Conservation (phyloP, 148 eudicot genomes). For the Spergularia bocconei region DNA sequence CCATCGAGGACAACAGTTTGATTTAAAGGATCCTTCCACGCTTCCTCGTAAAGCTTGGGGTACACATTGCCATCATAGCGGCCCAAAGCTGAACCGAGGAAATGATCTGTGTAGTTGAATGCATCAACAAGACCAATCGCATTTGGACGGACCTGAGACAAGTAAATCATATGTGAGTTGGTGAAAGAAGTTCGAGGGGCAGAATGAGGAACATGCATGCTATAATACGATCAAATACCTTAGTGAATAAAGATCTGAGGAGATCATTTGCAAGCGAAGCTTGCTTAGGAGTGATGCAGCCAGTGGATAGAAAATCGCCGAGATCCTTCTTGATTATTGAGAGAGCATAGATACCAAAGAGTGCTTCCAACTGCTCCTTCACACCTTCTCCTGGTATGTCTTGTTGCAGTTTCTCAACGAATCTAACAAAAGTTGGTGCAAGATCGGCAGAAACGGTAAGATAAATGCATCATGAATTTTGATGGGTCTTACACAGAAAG, state of each 20-base stretch:
- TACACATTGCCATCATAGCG: slow-evolving; percentile 93
- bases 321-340: slow-evolving; percentile 76
- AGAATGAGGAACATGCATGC: background rate
- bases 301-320: slow-evolving; percentile 84
- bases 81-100: slow-evolving; percentile 81
- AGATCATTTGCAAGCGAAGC: slow-evolving; percentile 81
- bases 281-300: slow-evolving; percentile 77
- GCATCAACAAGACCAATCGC: slow-evolving; percentile 88
- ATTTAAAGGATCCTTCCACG: slow-evolving; percentile 88
- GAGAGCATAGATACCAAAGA: slow-evolving; percentile 74
- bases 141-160: slow-evolving; percentile 78
- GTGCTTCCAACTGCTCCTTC: slow-evolving; percentile 67
- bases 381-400: slow-evolving; percentile 83
- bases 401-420: slow-evolving; percentile 72
- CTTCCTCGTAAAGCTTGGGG: slow-evolving; percentile 86
- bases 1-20: slow-evolving; percentile 75
- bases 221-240: slow-evolving; percentile 37
- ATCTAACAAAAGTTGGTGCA: slow-evolving; percentile 35
- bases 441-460: background rate
- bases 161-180: background rate
- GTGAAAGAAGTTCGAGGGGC: background rate
- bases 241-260: slow-evolving; percentile 66
- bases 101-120: slow-evolving; percentile 92
- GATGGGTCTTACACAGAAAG: background rate
- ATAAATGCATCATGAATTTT: background rate